A percentile compares a stretch with the other conserved stretches of the same genome.
Conservation (phyloP, 1,284 basidiomycete species). For the Heliocybe sulcata region DNA sequence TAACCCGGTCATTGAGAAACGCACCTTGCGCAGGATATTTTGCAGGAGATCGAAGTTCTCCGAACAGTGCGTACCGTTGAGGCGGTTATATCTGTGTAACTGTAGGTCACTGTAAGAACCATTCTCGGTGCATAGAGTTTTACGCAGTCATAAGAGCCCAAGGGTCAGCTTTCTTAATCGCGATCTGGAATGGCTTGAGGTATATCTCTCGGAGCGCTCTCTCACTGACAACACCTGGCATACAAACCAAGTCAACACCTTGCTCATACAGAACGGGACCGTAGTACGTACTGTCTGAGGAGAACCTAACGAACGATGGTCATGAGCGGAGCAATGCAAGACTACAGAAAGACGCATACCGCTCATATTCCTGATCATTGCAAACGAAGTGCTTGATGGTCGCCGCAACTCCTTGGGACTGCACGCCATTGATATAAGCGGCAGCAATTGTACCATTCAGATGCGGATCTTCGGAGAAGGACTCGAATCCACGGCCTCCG, state of each 20-base stretch:
- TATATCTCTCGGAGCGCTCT: conserved; percentile 53
- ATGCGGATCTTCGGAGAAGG: conserved; percentile 39
- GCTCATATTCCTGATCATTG: conserved; percentile 45
- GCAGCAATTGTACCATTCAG: conserved; percentile 37
- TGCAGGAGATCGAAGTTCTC: conserved; percentile 36
- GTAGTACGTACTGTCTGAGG: conserved; percentile 35
- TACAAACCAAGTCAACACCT: not conserved
- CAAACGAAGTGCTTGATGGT: conserved; percentile 41
- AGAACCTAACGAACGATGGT: conserved; percentile 26
- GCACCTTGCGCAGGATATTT: conserved; percentile 34
- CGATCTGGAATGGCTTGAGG: conserved; percentile 39
- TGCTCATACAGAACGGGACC: conserved; percentile 5
- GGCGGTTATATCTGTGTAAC: conserved; percentile 36
- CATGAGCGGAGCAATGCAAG: not conserved
- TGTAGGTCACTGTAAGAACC: not conserved
- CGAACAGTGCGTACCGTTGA: conserved; percentile 44
- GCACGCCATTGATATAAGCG: conserved; percentile 45
- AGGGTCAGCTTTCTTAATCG: conserved; percentile 34
- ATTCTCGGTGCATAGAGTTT: conserved; percentile 8
- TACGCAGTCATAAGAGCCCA: conserved; percentile 39
- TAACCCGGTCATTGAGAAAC: conserved; percentile 32
- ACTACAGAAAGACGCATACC: conserved; percentile 9
- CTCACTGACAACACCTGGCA: conserved; percentile 38
- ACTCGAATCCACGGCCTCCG: conserved; percentile 44
- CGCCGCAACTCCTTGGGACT: conserved; percentile 40